Evolutionary conservation across 441 rosid species (phyloP), one percentile per base, ranked within the genome.

Genomic region (Gossypium aridum): DNA sequence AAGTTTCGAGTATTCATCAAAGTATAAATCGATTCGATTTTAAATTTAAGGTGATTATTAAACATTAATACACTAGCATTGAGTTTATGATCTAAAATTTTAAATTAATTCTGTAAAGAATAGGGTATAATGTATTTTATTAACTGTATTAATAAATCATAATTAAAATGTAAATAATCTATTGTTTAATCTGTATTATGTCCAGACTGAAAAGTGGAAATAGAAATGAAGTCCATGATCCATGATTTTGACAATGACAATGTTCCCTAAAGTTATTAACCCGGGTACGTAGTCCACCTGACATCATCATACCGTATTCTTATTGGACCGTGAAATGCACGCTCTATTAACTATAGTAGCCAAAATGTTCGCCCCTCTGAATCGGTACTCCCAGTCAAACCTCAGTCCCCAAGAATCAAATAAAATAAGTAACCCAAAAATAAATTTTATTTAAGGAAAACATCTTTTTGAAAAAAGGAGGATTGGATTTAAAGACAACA

Each of bases 241-340:
- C 47, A 45, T 45, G 70, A 45, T 6, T 20, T 0, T 22, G 55
- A 65, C 54, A 43, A 65, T 43, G 55, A 43, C 55, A 20, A 47
- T 13, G 57, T 39, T 3, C 13, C 70, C 7, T 16, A 54, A 17
- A 43, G 70, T 43, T 64, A 43, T 83, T 28, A 70, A 64, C 78
- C 74, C 61, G n/a, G 31, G 85, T 77, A 82, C 85, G 85, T 79
- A 67, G 55, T 25, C 71, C 62, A 71, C 63, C 64, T 77, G 74
- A 79, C 76, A 75, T 59, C 12, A 10, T 47, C 57, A 14, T 57
- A 2, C 20, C 16, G 20, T 19, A n/a, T 55, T 6, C 66, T 67
- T 17, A 76, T 75, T 80, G 78, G 83, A 17, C 14, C 13, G 82
- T 82, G 82, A 0, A 0, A 0, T 0, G 0, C 80, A 82, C 83